A percentile compares a stretch with the other conserved stretches of the same genome.
phyloP scores from a whole-genome alignment of 805 yeast species.

The Candida maris region DNA sequence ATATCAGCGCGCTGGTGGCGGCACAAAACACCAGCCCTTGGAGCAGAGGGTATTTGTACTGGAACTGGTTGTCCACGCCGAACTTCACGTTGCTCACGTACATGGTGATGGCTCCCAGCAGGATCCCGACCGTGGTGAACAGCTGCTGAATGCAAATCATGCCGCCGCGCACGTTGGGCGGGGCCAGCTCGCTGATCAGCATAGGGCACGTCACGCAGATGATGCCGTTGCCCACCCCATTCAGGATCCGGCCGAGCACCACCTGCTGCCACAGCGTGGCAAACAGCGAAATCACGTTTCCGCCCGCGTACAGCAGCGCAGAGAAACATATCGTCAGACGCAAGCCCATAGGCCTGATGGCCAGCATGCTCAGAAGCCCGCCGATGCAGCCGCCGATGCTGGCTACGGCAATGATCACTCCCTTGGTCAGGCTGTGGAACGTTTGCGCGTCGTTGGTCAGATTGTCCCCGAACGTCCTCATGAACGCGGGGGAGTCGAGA shows the following conservation, averaged over 20 bases:
- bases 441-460: background rate
- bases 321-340: conserved; percentile 22
- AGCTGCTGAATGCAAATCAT: conserved; percentile 32
- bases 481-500: conserved; percentile 29
- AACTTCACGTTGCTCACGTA: conserved; percentile 13
- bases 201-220: conserved; percentile 33
- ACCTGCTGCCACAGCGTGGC: conserved; percentile 24
- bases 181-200: conserved; percentile 35
- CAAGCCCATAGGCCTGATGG: conserved; percentile 27
- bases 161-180: conserved; percentile 28
- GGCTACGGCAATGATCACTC: conserved; percentile 29
- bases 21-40: conserved; percentile 19
- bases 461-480: conserved; percentile 23
- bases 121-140: conserved; percentile 33
- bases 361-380: conserved; percentile 24
- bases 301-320: conserved; percentile 18
- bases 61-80: conserved; percentile 10
- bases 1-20: conserved; percentile 15
- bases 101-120: conserved; percentile 28
- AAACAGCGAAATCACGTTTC: conserved; percentile 18
- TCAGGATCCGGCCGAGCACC: conserved; percentile 26
- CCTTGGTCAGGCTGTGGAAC: conserved; percentile 26
- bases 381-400: conserved; percentile 32
- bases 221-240: conserved; percentile 32
- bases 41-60: conserved; percentile 23